Conservation (phyloP, 108 stramenopile genomes). For the Seminavis robusta region DNA sequence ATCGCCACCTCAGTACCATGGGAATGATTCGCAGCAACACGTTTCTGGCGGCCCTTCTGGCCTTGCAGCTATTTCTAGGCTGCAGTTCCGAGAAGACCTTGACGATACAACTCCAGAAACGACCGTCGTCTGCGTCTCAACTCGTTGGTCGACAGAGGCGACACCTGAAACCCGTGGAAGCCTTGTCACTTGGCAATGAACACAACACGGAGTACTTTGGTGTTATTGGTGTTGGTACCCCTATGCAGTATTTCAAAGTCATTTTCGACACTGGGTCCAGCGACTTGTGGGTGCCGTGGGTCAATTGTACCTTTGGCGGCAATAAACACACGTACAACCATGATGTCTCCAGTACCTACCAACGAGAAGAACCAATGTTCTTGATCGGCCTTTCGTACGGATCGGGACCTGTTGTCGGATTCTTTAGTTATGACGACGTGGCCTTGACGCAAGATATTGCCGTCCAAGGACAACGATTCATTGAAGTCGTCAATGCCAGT, state of each 20-base stretch:
- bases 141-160: no score
- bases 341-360: constrained; percentile 40
- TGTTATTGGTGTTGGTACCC: constrained; percentile 64
- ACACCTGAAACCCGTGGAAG: no score
- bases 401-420: constrained; percentile 64
- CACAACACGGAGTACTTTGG: constrained; percentile 85
- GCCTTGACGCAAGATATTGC: constrained; percentile 71
- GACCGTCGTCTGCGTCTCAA: no score
- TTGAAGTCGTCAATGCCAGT: constrained; percentile 90
- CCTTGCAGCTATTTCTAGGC: no score
- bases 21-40: no score
- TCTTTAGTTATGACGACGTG: constrained; percentile 65
- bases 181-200: no score
- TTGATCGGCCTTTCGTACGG: constrained; percentile 95
- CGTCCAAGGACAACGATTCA: constrained; percentile 69
- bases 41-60: no score
- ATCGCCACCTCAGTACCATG: no score
- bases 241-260: constrained; percentile 77
- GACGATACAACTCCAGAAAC: no score
- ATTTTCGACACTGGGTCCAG: constrained; percentile 94
- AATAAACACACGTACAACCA: constrained; percentile 68
- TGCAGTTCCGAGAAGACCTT: no score
- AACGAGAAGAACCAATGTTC: constrained; percentile 67
- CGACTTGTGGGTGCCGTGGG: constrained; percentile 94
- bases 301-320: constrained; percentile 62